Evolutionary conservation across 768 basidiomycete species (phyloP).

Genomic region (Pisolithus tinctorius): DNA sequence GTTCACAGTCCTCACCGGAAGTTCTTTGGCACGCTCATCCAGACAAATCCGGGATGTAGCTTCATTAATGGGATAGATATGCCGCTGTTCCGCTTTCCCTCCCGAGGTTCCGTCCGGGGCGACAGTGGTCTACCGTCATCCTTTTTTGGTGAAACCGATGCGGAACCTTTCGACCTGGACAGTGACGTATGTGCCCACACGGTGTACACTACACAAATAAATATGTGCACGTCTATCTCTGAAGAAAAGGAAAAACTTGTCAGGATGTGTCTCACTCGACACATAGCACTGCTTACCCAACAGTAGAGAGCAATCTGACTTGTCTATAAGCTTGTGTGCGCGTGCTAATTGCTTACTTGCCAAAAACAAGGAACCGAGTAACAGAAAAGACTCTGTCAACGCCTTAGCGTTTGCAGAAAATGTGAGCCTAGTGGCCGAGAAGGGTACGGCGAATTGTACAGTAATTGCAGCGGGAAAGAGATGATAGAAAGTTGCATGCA

Average conservation of each 20-base stretch:
- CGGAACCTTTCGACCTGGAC: constrained; percentile 16
- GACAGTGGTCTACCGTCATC: constrained; percentile 24
- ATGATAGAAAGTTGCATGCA: constrained; percentile 14
- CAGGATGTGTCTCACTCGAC: background rate
- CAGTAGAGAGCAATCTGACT: constrained; percentile 39
- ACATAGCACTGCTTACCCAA: constrained; percentile 35
- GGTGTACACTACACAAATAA: constrained; percentile 53
- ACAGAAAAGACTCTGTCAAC: constrained; percentile 55
- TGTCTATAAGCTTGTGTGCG: constrained; percentile 7
- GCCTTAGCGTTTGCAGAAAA: constrained; percentile 58
- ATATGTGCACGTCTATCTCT: constrained; percentile 56
- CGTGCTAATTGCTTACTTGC: constrained; percentile 37
- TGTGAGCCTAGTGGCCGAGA: constrained; percentile 32
- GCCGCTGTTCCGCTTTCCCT: constrained; percentile 33
- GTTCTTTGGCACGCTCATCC: constrained; percentile 90
- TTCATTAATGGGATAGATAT: constrained; percentile 28
- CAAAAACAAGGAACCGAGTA: constrained; percentile 56
- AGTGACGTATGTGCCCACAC: constrained; percentile 53
- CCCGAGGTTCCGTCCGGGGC: constrained; percentile 44
- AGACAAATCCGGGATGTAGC: constrained; percentile 63
- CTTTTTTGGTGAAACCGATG: constrained; percentile 10
- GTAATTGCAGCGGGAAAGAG: constrained; percentile 46
- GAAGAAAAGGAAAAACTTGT: constrained; percentile 5
- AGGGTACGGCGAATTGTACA: constrained; percentile 39
- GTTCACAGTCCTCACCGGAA: constrained; percentile 49